Evolutionary conservation across 2,329 filamentous ascomycete genomes (phyloP).

Genomic region (Colletotrichum gloeosporioides): DNA sequence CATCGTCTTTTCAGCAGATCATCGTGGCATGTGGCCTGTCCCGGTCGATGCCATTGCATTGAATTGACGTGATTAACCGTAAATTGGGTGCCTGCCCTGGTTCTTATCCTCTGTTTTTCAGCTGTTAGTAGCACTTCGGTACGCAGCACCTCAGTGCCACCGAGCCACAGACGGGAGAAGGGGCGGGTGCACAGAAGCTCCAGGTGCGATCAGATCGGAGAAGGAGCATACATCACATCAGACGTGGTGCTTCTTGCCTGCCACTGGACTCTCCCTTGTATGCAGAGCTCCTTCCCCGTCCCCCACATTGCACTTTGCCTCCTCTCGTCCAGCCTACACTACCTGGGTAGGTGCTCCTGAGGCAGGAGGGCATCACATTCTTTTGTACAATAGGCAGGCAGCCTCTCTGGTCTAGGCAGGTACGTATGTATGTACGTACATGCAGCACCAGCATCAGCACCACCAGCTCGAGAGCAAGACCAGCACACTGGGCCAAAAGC

Average conservation of each 20-base stretch:
- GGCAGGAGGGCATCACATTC: not conserved
- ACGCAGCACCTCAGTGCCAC: not conserved
- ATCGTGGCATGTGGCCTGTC: slow-evolving; percentile 15
- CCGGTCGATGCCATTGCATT: slow-evolving; percentile 2
- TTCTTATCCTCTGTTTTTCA: not conserved
- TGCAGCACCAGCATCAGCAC: not conserved
- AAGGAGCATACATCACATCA: not conserved
- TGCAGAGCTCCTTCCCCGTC: not conserved
- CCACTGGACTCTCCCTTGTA: not conserved
- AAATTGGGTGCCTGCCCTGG: not conserved
- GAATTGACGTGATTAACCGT: slow-evolving; percentile 15
- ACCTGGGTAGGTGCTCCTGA: not conserved
- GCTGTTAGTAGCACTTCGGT: not conserved
- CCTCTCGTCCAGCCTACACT: not conserved
- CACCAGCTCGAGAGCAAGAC: not conserved
- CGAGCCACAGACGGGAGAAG: not conserved
- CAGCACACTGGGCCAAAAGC: slow-evolving; percentile 6
- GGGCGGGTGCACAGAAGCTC: not conserved
- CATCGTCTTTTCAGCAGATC: slow-evolving; percentile 22
- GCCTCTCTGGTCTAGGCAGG: not conserved
- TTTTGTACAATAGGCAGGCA: not conserved
- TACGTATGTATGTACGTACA: not conserved
- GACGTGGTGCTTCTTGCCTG: not conserved
- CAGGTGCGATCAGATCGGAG: not conserved
- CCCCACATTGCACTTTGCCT: not conserved